A percentile compares a stretch with the other conserved stretches of the same genome.
These are phyloP conservation scores for Ephemerocybe angulata DNA, from an alignment of 768 basidiomycete species.

Conservation along the genomic window DNA sequence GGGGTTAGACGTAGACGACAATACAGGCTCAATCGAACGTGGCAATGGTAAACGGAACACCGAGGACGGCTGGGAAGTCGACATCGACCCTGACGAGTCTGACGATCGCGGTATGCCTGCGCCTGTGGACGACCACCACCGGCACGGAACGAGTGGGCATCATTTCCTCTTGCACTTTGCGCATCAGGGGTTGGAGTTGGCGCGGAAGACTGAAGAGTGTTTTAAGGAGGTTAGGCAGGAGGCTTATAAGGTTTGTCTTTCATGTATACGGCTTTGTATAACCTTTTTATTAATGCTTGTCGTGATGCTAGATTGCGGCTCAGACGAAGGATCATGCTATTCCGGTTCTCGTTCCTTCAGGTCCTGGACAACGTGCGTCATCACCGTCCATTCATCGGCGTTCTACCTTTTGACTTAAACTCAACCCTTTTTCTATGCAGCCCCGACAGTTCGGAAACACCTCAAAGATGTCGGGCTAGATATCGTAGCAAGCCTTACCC, in stretches of 20 bases:
- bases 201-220: neutral
- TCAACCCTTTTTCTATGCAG: neutral
- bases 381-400: no score
- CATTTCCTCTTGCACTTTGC: neutral
- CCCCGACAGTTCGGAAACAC: neutral
- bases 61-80: neutral
- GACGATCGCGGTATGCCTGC: neutral
- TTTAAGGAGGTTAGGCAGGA: conserved; percentile 6
- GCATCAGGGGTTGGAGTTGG: neutral
- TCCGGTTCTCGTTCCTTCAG: neutral
- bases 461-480: conserved; percentile 7
- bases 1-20: no score
- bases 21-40: no score
- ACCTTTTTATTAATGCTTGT: neutral
- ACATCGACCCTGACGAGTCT: neutral
- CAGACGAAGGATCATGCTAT: conserved; percentile 4
- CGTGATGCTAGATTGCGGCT: conserved; percentile 4
- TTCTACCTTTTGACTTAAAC: neutral
- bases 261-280: neutral
- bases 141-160: neutral
- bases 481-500: conserved; percentile 7
- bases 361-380: conserved; percentile 4
- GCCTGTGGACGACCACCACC: neutral
- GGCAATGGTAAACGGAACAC: no score
- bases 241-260: conserved; percentile 7